Conservation (phyloP, 1,284 basidiomycete genomes). For the Malassezia furfur region DNA sequence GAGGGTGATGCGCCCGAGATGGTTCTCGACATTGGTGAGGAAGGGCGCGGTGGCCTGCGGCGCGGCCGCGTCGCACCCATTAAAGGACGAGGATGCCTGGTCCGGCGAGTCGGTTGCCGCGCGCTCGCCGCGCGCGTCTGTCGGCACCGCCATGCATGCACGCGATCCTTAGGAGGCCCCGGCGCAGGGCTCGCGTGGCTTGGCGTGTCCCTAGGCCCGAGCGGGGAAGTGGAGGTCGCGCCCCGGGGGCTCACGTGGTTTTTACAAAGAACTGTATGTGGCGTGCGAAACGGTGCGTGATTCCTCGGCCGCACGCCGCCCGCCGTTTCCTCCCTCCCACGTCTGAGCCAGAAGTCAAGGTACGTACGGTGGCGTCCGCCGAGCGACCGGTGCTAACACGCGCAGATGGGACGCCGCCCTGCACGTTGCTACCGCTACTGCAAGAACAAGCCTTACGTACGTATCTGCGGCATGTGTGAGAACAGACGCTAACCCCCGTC, state of each 20-base stretch:
- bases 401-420: conserved; percentile 19
- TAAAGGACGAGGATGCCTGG: not conserved
- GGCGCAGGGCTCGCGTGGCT: too few species aligned
- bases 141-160: not conserved
- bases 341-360: not conserved
- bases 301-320: not conserved
- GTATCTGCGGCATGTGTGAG: conserved; percentile 13
- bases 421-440: conserved; percentile 47
- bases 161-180: not conserved
- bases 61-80: conserved; percentile 1
- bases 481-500: conserved; percentile 2
- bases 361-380: not conserved
- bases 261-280: conserved; percentile 1
- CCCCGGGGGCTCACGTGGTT: not conserved
- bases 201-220: too few species aligned
- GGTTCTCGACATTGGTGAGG: conserved; percentile 33
- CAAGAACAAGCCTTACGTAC: conserved; percentile 43
- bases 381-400: not conserved
- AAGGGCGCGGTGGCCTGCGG: conserved; percentile 22
- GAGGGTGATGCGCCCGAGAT: conserved; percentile 37
- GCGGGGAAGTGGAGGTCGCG: not conserved
- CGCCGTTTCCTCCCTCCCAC: not conserved
- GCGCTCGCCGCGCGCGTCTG: not conserved
- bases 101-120: not conserved
- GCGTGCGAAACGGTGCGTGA: not conserved